Evolutionary conservation across 805 yeast genomes (phyloP), one percentile per base, ranked within the genome.

Genomic region (Hanseniaspora jakobsenii): DNA sequence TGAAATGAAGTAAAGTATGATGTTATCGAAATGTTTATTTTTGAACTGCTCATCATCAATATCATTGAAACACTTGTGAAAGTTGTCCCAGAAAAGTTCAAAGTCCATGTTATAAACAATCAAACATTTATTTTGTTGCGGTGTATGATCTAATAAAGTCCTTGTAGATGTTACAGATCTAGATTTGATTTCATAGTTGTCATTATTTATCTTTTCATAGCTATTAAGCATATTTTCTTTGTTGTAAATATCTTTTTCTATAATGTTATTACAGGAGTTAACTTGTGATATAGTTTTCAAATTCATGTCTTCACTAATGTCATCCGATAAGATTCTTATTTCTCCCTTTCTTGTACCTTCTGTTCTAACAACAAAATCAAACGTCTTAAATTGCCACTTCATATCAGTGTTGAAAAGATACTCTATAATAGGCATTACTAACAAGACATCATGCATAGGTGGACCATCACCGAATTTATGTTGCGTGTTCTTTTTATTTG

Each of bases 391-490:
- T 57, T 7, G 32, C 43, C 44, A 57, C 52, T 18, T 45, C 38
- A 4, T 56, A 3, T 37, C 42, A 8, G 22, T 23, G 17, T 32
- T 23, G 12, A 18, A 28, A n/a, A 45, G 57, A 58, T 40, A 73
- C 57, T 17, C 73, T 41, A 82, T 58, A 29, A 82, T 53, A 0
- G 75, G 75, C 42, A 71, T 72, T 9, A 81, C 64, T 1, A 93
- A 81, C 41, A 81, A 63, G 1, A 91, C 89, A 58, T 83, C 94
- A 59, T 84, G 94, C 1, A 82, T 67, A 1, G 86, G 84, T 4
- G 91, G 86, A 0, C 91, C 89, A 4, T 56, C 48, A 21, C 50
- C 49, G 57, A 72, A 65, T 26, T 32, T 7, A 23, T 34, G 37
- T 4, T 34, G n/a, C n/a, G n/a, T 21, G 6, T n/a, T 3, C 8